phyloP scores from a whole-genome alignment of 129 eudicot species.

The Apium graveolens region DNA sequence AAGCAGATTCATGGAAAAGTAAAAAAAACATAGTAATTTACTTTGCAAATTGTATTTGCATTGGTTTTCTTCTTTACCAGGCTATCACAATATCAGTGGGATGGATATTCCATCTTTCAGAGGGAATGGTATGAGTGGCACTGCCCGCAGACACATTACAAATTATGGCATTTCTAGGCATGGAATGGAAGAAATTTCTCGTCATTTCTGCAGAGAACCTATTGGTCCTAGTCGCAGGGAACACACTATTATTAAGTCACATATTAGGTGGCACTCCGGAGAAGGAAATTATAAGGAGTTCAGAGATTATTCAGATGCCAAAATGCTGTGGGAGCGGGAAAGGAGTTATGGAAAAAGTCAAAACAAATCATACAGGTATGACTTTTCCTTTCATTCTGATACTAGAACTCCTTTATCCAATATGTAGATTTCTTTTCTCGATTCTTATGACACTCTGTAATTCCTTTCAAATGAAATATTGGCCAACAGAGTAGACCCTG shows the following conservation, averaged over 20 bases:
- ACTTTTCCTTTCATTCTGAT: neutral
- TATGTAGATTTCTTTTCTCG: neutral
- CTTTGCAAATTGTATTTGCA: neutral
- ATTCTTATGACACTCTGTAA: neutral
- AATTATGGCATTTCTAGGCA: neutral
- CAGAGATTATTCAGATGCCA: conserved; percentile 1
- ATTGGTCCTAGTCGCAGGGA: neutral
- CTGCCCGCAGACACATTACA: neutral
- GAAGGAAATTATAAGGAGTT: neutral
- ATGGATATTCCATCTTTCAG: neutral
- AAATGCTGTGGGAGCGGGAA: conserved; percentile 6
- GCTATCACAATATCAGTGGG: neutral
- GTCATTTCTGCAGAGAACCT: conserved; percentile 1
- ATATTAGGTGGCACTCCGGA: conserved; percentile 4
- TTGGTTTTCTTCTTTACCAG: neutral
- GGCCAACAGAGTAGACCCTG: neutral
- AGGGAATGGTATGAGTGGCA: neutral
- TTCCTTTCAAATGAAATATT: neutral
- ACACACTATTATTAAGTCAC: neutral
- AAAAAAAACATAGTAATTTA: neutral
- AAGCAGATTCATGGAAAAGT: neutral
- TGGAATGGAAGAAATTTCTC: conserved; percentile 4
- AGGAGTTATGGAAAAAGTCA: neutral
- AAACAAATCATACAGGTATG: neutral
- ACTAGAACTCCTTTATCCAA: neutral